These are phyloP conservation scores for Collybiopsis luxurians DNA, from an alignment of 768 basidiomycete species.

Conservation along the genomic window DNA sequence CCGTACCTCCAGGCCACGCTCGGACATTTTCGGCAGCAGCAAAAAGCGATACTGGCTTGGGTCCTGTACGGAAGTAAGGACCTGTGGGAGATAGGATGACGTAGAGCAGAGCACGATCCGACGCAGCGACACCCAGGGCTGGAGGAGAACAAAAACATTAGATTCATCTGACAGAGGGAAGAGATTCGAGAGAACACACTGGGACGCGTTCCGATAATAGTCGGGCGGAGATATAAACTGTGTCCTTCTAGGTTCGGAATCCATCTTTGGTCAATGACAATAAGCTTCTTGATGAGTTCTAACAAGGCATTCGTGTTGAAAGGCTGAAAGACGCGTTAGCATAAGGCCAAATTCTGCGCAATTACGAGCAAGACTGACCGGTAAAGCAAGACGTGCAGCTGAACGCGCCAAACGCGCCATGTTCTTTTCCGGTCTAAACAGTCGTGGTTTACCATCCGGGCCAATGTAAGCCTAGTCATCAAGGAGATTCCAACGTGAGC, in stretches of 20 bases:
- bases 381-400: constrained; percentile 64
- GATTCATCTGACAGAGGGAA: too few relatives aligned
- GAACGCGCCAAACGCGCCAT: constrained; percentile 79
- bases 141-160: background rate
- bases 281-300: constrained; percentile 72
- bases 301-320: constrained; percentile 72
- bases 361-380: constrained; percentile 26
- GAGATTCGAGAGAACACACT: constrained; percentile 14
- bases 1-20: constrained; percentile 65
- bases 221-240: constrained; percentile 86
- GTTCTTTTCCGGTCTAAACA: constrained; percentile 85
- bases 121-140: constrained; percentile 63
- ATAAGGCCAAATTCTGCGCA: too few relatives aligned
- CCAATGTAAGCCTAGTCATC: constrained; percentile 59
- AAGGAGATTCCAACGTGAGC: background rate
- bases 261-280: constrained; percentile 73
- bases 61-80: constrained; percentile 70
- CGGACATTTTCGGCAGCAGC: constrained; percentile 38
- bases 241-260: constrained; percentile 73
- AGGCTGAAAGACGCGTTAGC: too few relatives aligned
- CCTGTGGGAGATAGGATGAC: constrained; percentile 71
- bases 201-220: constrained; percentile 56
- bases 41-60: constrained; percentile 48
- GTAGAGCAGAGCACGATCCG: constrained; percentile 70
- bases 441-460: constrained; percentile 63